Evolutionary conservation across 2,329 filamentous ascomycete species (phyloP), one percentile per base, ranked within the genome.

Genomic region (Paramyrothecium sp.): DNA sequence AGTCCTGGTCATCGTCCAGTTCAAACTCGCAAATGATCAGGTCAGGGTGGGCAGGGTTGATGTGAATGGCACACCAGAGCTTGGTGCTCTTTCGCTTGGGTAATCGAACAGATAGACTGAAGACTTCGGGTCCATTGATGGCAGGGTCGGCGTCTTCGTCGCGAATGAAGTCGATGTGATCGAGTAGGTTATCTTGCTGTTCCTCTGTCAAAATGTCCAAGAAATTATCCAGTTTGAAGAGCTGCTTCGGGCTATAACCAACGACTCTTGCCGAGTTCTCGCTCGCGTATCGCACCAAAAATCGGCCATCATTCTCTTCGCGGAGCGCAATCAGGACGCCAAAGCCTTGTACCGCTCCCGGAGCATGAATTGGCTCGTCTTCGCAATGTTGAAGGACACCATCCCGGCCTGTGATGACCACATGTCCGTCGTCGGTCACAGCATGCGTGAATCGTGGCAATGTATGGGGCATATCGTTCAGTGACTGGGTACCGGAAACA

Each of bases 1-100:
- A 84, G 4, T 83, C 71, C 0, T 78, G 72, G 60, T 96, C 91
- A 60, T 96, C 89, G 69, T 96, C 91, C 2, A 92, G 73, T 69
- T 97, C 92, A 57, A 97, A 94, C 67, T 97, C 92, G 77, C 91
- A 96, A 11, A 97, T 89, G 26, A 96, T 78, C 22, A 94, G 72
- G 50, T 90, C 84, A 0, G 86, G 83, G 60, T 92, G 86, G 1
- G 78, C 74, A 1, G 87, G 81, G 54, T 88, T 90, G 56, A 90
- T 82, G 66, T 97, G 92, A 63, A 95, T 88, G 8, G 91, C 92
- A 70, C 91, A 96, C 92, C 92, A 97, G 2, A 96, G 75, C 68
- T 93, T 95, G 54, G 82, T 78, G 3, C 78, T 79, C 58, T 82
- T 81, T 20, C 80, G 57, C 23, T 81, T 77, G 0, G 86, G 82